These are phyloP conservation scores for Solanum medicagineum DNA, from an alignment of 257 asterid species.

Conservation along the genomic window DNA sequence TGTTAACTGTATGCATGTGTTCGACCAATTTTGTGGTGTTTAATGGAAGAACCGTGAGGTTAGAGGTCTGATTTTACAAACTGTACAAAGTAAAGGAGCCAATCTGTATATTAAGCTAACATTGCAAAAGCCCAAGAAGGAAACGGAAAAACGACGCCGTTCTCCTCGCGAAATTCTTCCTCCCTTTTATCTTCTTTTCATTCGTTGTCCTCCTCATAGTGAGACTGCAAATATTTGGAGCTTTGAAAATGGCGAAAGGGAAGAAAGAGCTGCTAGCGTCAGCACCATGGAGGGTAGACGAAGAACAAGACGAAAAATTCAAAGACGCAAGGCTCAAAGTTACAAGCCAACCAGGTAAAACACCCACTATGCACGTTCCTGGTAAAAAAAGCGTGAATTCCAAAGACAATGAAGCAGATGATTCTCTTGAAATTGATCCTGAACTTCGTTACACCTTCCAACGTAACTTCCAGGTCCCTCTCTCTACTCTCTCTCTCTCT, in stretches of 20 bases:
- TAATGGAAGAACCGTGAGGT: neutral
- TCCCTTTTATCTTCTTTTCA: neutral
- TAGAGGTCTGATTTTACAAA: neutral
- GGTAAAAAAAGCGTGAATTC: conserved; percentile 41
- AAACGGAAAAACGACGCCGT: neutral
- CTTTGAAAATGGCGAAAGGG: conserved; percentile 37
- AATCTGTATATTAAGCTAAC: neutral
- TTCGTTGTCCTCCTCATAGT: neutral
- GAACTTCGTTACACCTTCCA: conserved; percentile 92
- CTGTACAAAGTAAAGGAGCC: neutral
- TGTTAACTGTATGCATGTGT: neutral
- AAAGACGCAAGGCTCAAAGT: conserved; percentile 68
- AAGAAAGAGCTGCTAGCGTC: conserved; percentile 87
- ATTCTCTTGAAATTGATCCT: conserved; percentile 72
- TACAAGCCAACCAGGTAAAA: conserved; percentile 70
- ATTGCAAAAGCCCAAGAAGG: neutral
- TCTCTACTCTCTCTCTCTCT: neutral
- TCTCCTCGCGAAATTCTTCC: neutral
- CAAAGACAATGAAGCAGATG: conserved; percentile 22
- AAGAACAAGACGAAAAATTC: conserved; percentile 45
- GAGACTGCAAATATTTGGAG: neutral
- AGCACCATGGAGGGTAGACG: conserved; percentile 88
- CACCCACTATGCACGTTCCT: conserved; percentile 79
- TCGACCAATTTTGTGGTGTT: neutral
- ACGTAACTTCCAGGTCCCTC: conserved; percentile 74